Evolutionary conservation across 352 stramenopile genomes (phyloP), one percentile per base, ranked within the genome.

Genomic region (Phytophthora cactorum): DNA sequence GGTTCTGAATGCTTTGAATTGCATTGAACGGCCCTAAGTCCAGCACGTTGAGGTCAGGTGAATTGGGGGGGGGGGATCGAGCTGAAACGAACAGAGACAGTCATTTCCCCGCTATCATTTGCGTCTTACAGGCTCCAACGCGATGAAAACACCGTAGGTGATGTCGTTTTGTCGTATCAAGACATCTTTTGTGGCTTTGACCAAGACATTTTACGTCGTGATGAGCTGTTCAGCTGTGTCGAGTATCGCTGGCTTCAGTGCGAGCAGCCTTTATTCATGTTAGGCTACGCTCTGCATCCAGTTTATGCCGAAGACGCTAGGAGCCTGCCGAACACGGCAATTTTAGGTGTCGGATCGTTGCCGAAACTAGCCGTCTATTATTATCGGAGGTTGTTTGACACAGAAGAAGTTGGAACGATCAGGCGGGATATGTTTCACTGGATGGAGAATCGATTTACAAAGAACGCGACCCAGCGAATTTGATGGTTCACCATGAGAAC

Each of bases 311-410:
- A 45, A 7, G 12, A n/a, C 4, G 17, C 50, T n/a, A 34, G 32
- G 2, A 10, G 0, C 5, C 5, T 47, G 14, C 17, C 39, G 15
- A 45, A 22, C 9, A 45, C 39, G 14, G 39, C 14, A 17, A 22
- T 45, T 45, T 45, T 10, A 5, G 51, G 32, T 2, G 7, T 34
- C 36, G 51, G 34, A 2, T 2, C 3, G 17, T 22, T 36, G 2
- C 36, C 17, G 10, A 32, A 17, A 7, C 4, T 47, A 15, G 51
- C 51, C 3, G 51, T 47, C 4, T 58, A 58, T 11, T 57, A 58
- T 15, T 58, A 58, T 27, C 36, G 51, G 2, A 45, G 51, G 14
- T 36, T 58, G 25, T 58, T 31, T 32, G 7, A 10, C n/a, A 56
- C 50, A 15, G 9, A 56, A 31, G 50, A n/a, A 4, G n/a, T 56